Evolutionary conservation across 1,139 yeast species (phyloP).

Genomic region (Trichomonascaceae sp.): DNA sequence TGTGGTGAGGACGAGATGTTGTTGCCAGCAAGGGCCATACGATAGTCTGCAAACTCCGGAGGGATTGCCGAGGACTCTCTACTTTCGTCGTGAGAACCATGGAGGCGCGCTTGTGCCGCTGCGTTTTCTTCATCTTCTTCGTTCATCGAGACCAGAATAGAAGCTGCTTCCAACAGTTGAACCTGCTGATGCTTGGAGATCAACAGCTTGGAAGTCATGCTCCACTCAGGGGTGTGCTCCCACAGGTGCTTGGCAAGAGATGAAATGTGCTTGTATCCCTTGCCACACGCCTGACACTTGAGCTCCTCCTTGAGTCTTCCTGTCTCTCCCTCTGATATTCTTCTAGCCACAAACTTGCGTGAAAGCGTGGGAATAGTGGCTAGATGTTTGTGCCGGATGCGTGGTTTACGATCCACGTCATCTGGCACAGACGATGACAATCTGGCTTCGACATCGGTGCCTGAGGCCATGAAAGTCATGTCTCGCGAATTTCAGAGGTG

Average conservation of each 20-base stretch:
- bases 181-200: conserved; percentile 90
- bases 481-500: too few species aligned
- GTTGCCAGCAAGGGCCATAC: too few species aligned
- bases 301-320: conserved; percentile 73
- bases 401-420: too few species aligned
- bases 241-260: conserved; percentile 66
- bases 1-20: too few species aligned
- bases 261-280: conserved; percentile 77
- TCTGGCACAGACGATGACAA: too few species aligned
- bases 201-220: conserved; percentile 61
- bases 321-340: conserved; percentile 77
- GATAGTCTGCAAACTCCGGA: too few species aligned
- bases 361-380: conserved; percentile 26
- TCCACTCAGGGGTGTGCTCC: conserved; percentile 92
- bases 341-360: conserved; percentile 64
- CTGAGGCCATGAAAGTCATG: conserved; percentile 4
- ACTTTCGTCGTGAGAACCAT: too few species aligned
- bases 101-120: too few species aligned
- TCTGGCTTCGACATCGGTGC: conserved; percentile 1
- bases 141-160: conserved; percentile 72
- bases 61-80: too few species aligned
- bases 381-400: too few species aligned
- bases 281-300: conserved; percentile 82
- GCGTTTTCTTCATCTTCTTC: conserved; percentile 29
- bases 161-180: conserved; percentile 77